A percentile compares a stretch with the other conserved stretches of the same genome.
Evolutionary conservation across 176 grass and related monocot genomes (phyloP).

Genomic region (Phragmites australis): DNA sequence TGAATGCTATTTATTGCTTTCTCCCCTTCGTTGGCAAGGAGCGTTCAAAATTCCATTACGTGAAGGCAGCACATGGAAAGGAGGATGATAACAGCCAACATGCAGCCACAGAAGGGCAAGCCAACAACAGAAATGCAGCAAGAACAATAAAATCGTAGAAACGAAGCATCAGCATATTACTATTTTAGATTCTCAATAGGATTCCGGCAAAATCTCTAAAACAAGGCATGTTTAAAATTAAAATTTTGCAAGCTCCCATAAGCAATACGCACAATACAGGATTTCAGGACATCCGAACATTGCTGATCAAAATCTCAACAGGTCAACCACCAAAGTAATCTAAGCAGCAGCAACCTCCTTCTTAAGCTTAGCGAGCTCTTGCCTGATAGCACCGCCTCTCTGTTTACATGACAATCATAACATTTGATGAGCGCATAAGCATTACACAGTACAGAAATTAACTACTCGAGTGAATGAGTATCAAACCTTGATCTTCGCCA

Average conservation of each 20-base stretch:
- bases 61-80: too few relatives aligned
- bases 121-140: too few relatives aligned
- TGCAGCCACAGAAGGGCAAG: too few relatives aligned
- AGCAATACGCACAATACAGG: not conserved
- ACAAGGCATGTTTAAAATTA: slow-evolving; percentile 20
- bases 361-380: slow-evolving; percentile 78
- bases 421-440: not conserved
- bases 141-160: too few relatives aligned
- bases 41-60: too few relatives aligned
- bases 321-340: not conserved
- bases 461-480: not conserved
- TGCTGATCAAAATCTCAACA: slow-evolving; percentile 27
- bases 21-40: too few relatives aligned
- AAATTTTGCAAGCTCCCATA: slow-evolving; percentile 6
- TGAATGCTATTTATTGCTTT: too few relatives aligned
- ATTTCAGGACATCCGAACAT: not conserved
- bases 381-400: slow-evolving; percentile 75
- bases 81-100: too few relatives aligned
- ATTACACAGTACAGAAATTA: not conserved
- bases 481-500: slow-evolving; percentile 87
- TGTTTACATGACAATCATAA: slow-evolving; percentile 36
- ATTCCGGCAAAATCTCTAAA: slow-evolving; percentile 14
- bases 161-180: not conserved
- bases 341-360: slow-evolving; percentile 62
- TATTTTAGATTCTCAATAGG: not conserved